These are phyloP conservation scores for Melanopsichium pennsylvanicum DNA, from an alignment of 1,284 basidiomycete species.

Conservation along the genomic window DNA sequence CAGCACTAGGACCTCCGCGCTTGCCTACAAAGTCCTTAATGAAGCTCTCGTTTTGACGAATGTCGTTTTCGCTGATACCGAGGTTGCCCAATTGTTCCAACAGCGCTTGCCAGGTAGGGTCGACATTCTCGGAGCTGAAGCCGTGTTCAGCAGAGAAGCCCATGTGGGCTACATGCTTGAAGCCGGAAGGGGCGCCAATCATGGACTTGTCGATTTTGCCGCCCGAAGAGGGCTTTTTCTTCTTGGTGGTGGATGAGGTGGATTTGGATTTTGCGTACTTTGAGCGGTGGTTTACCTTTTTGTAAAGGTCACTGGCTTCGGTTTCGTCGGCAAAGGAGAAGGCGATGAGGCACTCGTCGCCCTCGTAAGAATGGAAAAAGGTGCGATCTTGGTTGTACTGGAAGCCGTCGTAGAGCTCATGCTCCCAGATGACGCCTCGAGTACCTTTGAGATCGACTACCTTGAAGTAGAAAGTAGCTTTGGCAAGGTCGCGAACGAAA, in stretches of 20 bases:
- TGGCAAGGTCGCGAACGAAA: constrained; percentile 54
- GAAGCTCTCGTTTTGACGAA: constrained; percentile 83
- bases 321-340: constrained; percentile 87
- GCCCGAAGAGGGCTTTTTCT: constrained; percentile 66
- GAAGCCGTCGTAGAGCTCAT: constrained; percentile 86
- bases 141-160: constrained; percentile 87
- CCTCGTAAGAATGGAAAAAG: constrained; percentile 91
- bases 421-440: constrained; percentile 89
- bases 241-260: constrained; percentile 68
- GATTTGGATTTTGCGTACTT: constrained; percentile 70
- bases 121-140: constrained; percentile 86
- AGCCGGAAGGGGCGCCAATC: constrained; percentile 82
- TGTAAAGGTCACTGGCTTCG: constrained; percentile 87
- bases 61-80: constrained; percentile 72
- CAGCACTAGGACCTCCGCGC: constrained; percentile 66
- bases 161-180: constrained; percentile 93
- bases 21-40: constrained; percentile 84
- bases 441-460: constrained; percentile 71
- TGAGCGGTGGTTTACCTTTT: constrained; percentile 78
- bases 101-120: constrained; percentile 86
- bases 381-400: constrained; percentile 85
- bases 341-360: constrained; percentile 88
- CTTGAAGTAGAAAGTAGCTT: constrained; percentile 56
- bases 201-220: constrained; percentile 84
- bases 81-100: constrained; percentile 76